Conservation (phyloP, 352 stramenopile species). For the Phytopythium litorale region DNA sequence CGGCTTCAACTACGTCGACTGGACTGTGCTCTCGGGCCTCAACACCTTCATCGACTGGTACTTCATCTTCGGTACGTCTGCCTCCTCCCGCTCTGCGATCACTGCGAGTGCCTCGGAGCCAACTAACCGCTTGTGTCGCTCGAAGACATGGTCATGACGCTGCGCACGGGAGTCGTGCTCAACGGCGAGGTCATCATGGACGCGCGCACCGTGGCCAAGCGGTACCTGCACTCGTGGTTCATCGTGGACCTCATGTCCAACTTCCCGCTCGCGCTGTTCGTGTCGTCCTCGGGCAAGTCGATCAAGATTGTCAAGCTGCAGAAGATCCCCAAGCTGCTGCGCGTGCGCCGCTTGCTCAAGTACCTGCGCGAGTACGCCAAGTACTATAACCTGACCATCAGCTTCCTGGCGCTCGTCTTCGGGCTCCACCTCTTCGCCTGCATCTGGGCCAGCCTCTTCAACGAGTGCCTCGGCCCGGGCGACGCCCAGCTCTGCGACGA, state of each 20-base stretch:
- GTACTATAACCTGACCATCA: slow-evolving; percentile 80
- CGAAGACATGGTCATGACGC: slow-evolving; percentile 75
- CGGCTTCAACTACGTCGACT: slow-evolving; percentile 70
- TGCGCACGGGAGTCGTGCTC: slow-evolving; percentile 67
- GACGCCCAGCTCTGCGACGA: slow-evolving; percentile 28
- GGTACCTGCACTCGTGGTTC: slow-evolving; percentile 82
- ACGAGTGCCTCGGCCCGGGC: slow-evolving; percentile 39
- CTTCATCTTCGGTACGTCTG: slow-evolving; percentile 48
- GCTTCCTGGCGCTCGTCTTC: slow-evolving; percentile 58
- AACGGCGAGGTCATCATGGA: slow-evolving; percentile 86
- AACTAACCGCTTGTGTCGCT: not conserved
- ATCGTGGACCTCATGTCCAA: slow-evolving; percentile 81
- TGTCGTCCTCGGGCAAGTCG: slow-evolving; percentile 56
- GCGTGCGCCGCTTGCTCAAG: slow-evolving; percentile 66
- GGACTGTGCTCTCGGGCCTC: slow-evolving; percentile 35
- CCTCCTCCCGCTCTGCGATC: not conserved
- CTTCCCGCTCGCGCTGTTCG: slow-evolving; percentile 72
- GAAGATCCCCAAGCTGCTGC: slow-evolving; percentile 82
- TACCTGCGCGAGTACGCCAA: slow-evolving; percentile 82
- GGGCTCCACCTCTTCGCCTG: slow-evolving; percentile 72
- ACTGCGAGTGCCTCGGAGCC: too few species aligned
- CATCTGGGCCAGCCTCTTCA: slow-evolving; percentile 70
- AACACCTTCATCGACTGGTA: slow-evolving; percentile 80
- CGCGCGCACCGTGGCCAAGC: slow-evolving; percentile 38
- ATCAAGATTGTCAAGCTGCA: slow-evolving; percentile 84